Base-by-base conservation (phyloP, 495 filamentous ascomycete genomes). In the Tuber indicum region DNA sequence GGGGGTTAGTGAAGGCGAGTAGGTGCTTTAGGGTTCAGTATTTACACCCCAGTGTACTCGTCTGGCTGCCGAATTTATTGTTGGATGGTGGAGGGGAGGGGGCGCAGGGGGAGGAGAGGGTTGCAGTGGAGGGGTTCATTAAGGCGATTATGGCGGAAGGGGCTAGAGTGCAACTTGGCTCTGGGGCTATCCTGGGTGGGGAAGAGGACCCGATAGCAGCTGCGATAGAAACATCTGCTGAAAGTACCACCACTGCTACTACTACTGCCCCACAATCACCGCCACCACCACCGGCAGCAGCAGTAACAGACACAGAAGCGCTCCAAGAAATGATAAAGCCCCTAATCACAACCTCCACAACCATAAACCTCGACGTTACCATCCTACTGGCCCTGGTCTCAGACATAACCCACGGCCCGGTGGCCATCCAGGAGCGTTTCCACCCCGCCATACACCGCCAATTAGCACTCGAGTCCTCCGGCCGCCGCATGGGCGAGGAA, bases 111-210 rank as follows among this genome's bases (percentile, higher is more conserved):
- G 58, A 26, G 58, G 58, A 66, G 58, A 66, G 26, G 58, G 58
- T 36, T 8, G 58, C 58, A 17, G 58, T 36, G 26, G 26, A 36
- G 32, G 58, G 26, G 26, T 84, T 92, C 41, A 77, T 93, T 17
- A 82, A 86, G 74, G 84, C 86, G 47, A 87, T 93, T 74, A 85
- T 88, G 47, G 84, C 86, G 41, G 89, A 88, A 76, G 90, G 90
- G 32, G 86, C 89, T 26, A 84, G 82, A 21, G 85, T 93, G 17
- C 84, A 87, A 72, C 88, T 66, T 17, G 26, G 58, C 58, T 36
- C 58, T 36, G 58, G 58, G 26, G 58, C 4, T 19, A 66, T 66
- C 26, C 58, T 66, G 26, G 32, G 58, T 19, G 26, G 58, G 26
- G 58, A 36, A 36, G 58, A 66, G 4, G 58, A 66, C 14, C 5